Conservation (phyloP, 2,329 filamentous ascomycete species). For the Nigrospora osmanthi region DNA sequence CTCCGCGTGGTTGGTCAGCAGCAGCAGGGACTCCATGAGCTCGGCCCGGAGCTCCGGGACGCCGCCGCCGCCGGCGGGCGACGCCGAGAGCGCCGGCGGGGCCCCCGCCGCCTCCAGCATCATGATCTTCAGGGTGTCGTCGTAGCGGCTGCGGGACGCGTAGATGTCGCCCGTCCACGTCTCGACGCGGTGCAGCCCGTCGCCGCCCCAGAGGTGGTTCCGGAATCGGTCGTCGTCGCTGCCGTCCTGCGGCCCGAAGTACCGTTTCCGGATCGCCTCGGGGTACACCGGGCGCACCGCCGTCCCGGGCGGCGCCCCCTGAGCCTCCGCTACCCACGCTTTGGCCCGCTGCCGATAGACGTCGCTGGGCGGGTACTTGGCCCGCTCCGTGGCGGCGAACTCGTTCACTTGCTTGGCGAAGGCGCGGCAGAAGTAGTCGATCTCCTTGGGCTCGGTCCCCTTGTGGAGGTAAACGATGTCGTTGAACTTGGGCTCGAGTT, state of each 20-base stretch:
- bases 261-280: background rate
- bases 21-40: background rate
- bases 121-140: background rate
- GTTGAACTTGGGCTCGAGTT: background rate
- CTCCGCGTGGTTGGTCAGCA: background rate
- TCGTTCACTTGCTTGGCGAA: background rate
- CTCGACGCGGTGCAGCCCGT: background rate
- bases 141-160: background rate
- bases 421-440: background rate
- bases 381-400: background rate
- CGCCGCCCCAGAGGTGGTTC: background rate
- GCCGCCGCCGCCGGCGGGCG: background rate
- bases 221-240: conserved; percentile 1
- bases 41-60: background rate
- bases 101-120: background rate
- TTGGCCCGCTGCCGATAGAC: background rate
- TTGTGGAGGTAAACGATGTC: background rate
- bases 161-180: background rate
- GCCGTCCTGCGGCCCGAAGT: background rate
- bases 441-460: background rate
- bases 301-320: background rate
- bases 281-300: background rate
- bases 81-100: background rate
- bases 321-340: background rate
- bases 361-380: background rate